Conservation (phyloP, 164 flowering plant species). For the Sedum album region DNA sequence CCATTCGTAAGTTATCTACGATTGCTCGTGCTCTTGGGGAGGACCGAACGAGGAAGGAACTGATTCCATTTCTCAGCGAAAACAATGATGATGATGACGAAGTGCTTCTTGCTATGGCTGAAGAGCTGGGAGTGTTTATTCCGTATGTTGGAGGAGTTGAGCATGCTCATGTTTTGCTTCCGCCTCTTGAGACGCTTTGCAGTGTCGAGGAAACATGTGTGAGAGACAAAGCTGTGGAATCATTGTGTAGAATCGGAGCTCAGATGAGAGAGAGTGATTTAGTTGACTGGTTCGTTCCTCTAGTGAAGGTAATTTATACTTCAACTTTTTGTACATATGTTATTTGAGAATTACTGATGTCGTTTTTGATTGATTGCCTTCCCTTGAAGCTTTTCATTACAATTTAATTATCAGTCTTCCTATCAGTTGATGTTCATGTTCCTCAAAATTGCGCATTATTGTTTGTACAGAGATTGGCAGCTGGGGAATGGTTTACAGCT, state of each 20-base stretch:
- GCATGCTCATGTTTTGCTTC: constrained; percentile 76
- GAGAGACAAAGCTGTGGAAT: constrained; percentile 95
- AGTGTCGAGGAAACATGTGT: constrained; percentile 96
- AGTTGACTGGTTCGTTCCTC: constrained; percentile 78
- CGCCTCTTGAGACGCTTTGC: constrained; percentile 83
- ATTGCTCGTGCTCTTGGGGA: constrained; percentile 97
- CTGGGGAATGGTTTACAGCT: constrained; percentile 99
- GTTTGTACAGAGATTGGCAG: constrained; percentile 68
- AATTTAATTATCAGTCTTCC: neutral
- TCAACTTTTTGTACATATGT: neutral
- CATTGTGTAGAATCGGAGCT: constrained; percentile 83
- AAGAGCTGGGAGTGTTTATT: constrained; percentile 89
- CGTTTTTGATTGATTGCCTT: neutral
- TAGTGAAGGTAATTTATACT: constrained; percentile 57
- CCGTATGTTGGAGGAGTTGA: constrained; percentile 97
- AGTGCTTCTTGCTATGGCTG: constrained; percentile 96
- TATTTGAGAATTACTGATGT: neutral
- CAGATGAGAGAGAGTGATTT: constrained; percentile 89
- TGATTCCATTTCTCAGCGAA: constrained; percentile 90
- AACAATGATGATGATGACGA: constrained; percentile 98
- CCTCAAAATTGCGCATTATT: neutral
- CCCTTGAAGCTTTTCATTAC: neutral
- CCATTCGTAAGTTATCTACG: constrained; percentile 81
- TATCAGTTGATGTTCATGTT: neutral
- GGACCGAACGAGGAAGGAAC: constrained; percentile 84